phyloP scores from a whole-genome alignment of 441 rosid genomes.

The Aquilaria agallochum region DNA sequence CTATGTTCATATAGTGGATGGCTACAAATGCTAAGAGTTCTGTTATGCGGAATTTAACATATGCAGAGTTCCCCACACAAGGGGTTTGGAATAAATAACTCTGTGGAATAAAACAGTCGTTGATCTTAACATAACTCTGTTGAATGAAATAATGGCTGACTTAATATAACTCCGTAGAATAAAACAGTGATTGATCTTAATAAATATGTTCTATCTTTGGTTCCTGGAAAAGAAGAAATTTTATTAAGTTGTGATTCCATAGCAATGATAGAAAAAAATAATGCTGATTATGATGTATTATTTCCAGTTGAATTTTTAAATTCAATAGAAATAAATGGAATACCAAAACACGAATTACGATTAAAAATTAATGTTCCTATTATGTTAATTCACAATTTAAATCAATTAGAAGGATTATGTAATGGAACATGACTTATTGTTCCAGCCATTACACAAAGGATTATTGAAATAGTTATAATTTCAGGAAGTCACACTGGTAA shows the following conservation, averaged over 20 bases:
- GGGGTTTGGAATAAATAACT: background rate
- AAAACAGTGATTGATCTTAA: background rate
- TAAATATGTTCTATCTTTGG: background rate
- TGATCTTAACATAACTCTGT: no score
- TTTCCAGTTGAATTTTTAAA: background rate
- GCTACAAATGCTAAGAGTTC: no score
- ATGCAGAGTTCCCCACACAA: no score
- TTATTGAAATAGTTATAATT: background rate
- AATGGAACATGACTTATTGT: conserved; percentile 2
- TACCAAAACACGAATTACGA: background rate
- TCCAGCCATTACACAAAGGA: background rate
- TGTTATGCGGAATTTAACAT: no score
- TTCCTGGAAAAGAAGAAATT: background rate
- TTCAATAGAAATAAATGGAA: background rate
- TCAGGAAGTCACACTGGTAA: background rate
- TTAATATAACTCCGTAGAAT: background rate
- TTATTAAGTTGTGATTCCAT: background rate
- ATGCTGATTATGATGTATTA: background rate
- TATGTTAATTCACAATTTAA: background rate
- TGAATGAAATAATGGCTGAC: background rate
- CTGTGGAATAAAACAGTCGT: background rate
- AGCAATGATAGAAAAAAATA: background rate
- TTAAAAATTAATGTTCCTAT: background rate
- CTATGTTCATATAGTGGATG: no score
- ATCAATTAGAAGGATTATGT: conserved; percentile 2